Base-by-base conservation (phyloP, 164 flowering plant genomes). In the Vitis labrusca region DNA sequence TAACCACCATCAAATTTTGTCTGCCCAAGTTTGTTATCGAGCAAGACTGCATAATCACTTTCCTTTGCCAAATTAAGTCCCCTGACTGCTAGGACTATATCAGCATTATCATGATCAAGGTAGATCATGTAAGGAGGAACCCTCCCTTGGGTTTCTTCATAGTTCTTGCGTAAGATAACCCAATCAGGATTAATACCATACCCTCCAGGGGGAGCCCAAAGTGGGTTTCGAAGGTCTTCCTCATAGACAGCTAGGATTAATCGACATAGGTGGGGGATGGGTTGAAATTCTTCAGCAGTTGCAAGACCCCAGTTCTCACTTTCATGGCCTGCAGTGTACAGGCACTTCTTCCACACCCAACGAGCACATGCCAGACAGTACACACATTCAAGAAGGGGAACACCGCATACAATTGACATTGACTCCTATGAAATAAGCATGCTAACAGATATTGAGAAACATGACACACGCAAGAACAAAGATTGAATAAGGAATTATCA, bases 161-260 rank as follows among this genome's bases (percentile, higher is more conserved):
- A 74, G 58, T 76, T 77, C 86, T 23, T 23, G 27, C 27, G 27
- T 23, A 23, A 23, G 27, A 23, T 23, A 23, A 23, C 27, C 27
- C 27, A 81, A 48, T 87, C 85, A 8, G 85, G 32, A 23, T 87
- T 73, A 15, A 89, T 80, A 0, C 85, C 79, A 67, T 87, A 89
- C 30, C 94, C 94, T 50, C 90, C 91, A 3, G 86, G 91, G 91
- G 91, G 91, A 8, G 86, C 88, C 91, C 89, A 89, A 15, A 85
- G 55, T 0, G 91, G 94, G 50, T 85, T 72, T 12, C 78, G 72
- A 54, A 89, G 75, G 61, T 89, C 94, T 16, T 86, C 89, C 59
- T 89, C 94, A 71, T 89, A 89, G 4, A 77, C 85, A 4, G 94
- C 72, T 16, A 87, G 73, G 23, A 89, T 80, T 8, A 79, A 70